Evolutionary conservation across 306 rosid species (phyloP).

Genomic region (Cicer cuneatum): DNA sequence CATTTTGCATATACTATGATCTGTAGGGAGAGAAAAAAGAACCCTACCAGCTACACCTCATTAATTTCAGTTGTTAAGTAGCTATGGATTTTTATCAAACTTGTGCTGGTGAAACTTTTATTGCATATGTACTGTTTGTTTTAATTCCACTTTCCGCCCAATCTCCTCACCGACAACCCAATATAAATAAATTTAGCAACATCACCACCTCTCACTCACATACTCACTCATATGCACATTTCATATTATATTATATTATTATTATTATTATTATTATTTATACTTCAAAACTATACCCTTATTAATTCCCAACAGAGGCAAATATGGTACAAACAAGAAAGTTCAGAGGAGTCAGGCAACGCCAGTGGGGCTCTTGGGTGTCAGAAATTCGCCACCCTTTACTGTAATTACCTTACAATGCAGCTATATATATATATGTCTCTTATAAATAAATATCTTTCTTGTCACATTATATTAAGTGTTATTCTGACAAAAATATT

Average conservation of each 20-base stretch:
- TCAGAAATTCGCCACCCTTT: slow-evolving; percentile 99
- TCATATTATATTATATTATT: background rate
- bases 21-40: slow-evolving; percentile 34
- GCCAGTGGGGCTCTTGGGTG: slow-evolving; percentile 99
- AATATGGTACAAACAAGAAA: slow-evolving; percentile 83
- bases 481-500: background rate
- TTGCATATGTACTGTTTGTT: slow-evolving; percentile 55
- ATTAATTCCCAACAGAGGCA: slow-evolving; percentile 37
- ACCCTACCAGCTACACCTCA: slow-evolving; percentile 44
- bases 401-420: slow-evolving; percentile 52
- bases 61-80: slow-evolving; percentile 67
- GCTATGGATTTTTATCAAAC: slow-evolving; percentile 52
- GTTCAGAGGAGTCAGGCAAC: slow-evolving; percentile 99
- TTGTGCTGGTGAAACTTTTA: slow-evolving; percentile 84
- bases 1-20: slow-evolving; percentile 1
- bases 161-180: slow-evolving; percentile 70
- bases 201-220: background rate
- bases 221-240: background rate
- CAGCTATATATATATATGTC: slow-evolving; percentile 12
- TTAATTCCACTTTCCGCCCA: slow-evolving; percentile 56
- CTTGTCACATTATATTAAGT: background rate
- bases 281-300: background rate
- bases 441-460: background rate
- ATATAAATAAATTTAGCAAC: slow-evolving; percentile 43
- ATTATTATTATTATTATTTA: background rate